phyloP scores from a whole-genome alignment of 2,329 filamentous ascomycete species.

The Fusarium protoensiforme region DNA sequence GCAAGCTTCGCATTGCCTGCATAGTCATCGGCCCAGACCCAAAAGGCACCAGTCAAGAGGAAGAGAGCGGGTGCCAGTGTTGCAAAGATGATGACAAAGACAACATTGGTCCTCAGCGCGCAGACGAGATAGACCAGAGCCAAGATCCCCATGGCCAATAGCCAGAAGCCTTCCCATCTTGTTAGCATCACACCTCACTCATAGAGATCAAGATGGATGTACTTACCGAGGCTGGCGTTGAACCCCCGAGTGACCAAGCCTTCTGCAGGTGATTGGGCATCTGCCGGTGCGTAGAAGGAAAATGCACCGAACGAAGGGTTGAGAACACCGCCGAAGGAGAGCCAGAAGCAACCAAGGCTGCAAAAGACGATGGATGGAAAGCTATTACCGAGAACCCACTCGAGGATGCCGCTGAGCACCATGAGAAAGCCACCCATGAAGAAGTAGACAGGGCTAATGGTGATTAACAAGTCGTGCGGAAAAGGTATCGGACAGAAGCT shows the following conservation, averaged over 20 bases:
- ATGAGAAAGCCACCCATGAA: slow-evolving; percentile 67
- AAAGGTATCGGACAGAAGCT: slow-evolving; percentile 31
- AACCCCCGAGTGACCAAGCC: slow-evolving; percentile 62
- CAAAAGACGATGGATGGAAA: slow-evolving; percentile 69
- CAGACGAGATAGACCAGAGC: slow-evolving; percentile 75
- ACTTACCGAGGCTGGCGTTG: slow-evolving; percentile 65
- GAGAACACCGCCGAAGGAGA: slow-evolving; percentile 64
- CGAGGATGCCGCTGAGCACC: slow-evolving; percentile 62
- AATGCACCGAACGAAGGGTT: slow-evolving; percentile 64
- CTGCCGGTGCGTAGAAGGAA: slow-evolving; percentile 54
- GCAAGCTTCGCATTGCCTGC: slow-evolving; percentile 39
- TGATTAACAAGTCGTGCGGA: slow-evolving; percentile 3
- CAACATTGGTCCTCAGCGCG: slow-evolving; percentile 76
- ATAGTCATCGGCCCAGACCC: slow-evolving; percentile 57
- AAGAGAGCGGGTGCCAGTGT: slow-evolving; percentile 68
- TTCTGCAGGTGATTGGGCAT: slow-evolving; percentile 45
- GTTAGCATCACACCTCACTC: slow-evolving; percentile 43
- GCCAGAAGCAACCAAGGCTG: slow-evolving; percentile 65
- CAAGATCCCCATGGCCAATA: slow-evolving; percentile 73
- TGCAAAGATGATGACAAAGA: slow-evolving; percentile 77
- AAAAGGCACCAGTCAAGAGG: slow-evolving; percentile 70
- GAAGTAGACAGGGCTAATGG: slow-evolving; percentile 56
- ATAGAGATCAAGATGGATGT: slow-evolving; percentile 53
- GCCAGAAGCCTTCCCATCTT: slow-evolving; percentile 63
- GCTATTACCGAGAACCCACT: slow-evolving; percentile 69